Base-by-base conservation (phyloP, 805 yeast genomes). In the Ogataea wickerhamii region DNA sequence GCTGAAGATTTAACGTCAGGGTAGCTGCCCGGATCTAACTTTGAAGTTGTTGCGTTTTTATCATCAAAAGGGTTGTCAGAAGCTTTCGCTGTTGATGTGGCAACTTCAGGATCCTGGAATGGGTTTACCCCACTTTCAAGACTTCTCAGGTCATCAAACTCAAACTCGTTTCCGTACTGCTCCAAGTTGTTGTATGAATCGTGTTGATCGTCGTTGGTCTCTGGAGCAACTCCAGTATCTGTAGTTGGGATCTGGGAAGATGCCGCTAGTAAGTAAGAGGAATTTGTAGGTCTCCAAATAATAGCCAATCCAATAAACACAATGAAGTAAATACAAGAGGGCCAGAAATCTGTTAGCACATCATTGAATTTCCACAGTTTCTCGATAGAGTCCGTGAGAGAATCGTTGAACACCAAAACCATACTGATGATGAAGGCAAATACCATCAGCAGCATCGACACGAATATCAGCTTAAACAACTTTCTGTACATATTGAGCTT, bases 281-380 rank as follows among this genome's bases (percentile, higher is more conserved):
- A 87, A 51, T 84, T 93, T 0, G 97, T 91, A 37, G 99, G 99
- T 63, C 98, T 82, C 98, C 98, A 93, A 46, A 93, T 76, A 68
- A 88, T 78, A 4, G 96, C 86, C 47, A 93, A 72, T 7, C 88
- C 76, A 52, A 82, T 74, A 60, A 93, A 89, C 26, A 89, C 89
- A 33, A 81, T 64, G 56, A 85, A 87, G 65, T 87, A 93, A 11
- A 88, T 82, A 34, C 87, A 73, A 34, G 95, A 81, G 27, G 96
- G 95, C 96, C 98, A 89, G 67, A 95, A 94, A 52, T 91, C 96
- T 31, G 82, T 73, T 37, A 87, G 64, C 53, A 93, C 87, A 68
- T 87, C 89, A 55, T 94, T 78, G 31, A 87, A 76, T 64, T 89
- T 86, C 98, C 98, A 93, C 58, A 86, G 82, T 49, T 78, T 78